phyloP scores from a whole-genome alignment of 2,329 filamentous ascomycete species.

The Sordariomycetes sp. region DNA sequence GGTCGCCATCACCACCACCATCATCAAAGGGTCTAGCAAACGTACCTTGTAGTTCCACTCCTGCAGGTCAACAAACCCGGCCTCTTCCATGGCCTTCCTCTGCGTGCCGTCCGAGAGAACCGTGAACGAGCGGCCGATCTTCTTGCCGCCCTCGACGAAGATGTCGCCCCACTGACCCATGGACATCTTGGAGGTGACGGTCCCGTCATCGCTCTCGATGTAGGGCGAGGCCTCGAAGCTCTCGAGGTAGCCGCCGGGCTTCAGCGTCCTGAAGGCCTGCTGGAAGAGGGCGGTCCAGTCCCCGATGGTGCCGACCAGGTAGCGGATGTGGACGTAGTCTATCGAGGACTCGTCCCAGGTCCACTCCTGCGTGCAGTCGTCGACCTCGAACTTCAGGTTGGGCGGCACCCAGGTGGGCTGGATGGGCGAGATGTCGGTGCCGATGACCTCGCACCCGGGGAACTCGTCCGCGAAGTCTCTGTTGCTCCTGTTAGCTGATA shows the following conservation, averaged over 20 bases:
- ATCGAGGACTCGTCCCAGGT: slow-evolving; percentile 29
- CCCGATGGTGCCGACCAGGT: slow-evolving; percentile 45
- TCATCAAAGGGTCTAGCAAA: neutral
- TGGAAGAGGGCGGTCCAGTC: slow-evolving; percentile 45
- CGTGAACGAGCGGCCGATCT: slow-evolving; percentile 17
- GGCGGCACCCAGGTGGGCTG: slow-evolving; percentile 40
- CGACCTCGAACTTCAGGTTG: slow-evolving; percentile 23
- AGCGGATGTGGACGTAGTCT: slow-evolving; percentile 48
- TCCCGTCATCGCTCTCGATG: slow-evolving; percentile 16
- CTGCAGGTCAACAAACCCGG: slow-evolving; percentile 12
- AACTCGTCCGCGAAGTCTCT: slow-evolving; percentile 37
- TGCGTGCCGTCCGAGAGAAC: slow-evolving; percentile 12
- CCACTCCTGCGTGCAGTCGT: slow-evolving; percentile 28
- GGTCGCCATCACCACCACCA: neutral
- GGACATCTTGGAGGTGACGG: slow-evolving; percentile 14
- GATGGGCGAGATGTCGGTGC: slow-evolving; percentile 45
- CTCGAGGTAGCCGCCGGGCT: slow-evolving; percentile 22
- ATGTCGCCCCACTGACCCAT: slow-evolving; percentile 15
- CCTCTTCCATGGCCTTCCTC: slow-evolving; percentile 9
- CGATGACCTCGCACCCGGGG: slow-evolving; percentile 25
- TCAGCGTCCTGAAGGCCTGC: slow-evolving; percentile 37
- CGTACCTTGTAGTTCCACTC: slow-evolving; percentile 6
- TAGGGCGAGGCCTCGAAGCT: slow-evolving; percentile 25
- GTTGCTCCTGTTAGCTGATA: neutral
- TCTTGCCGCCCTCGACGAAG: slow-evolving; percentile 16